Conservation (phyloP, 2,329 filamentous ascomycete species). For the Penicillium brasilianum region DNA sequence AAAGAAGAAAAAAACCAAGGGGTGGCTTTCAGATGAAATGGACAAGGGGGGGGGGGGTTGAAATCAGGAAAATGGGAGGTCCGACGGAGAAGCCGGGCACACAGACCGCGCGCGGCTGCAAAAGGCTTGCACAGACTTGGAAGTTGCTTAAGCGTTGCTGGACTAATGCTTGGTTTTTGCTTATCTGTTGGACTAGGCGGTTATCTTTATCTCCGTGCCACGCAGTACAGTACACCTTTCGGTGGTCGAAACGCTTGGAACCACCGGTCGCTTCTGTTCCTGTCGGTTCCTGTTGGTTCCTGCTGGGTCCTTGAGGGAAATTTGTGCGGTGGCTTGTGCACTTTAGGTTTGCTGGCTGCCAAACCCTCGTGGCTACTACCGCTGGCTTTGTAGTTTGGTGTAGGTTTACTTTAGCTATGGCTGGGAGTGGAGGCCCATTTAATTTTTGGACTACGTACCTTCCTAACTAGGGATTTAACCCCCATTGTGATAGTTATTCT, state of each 20-base stretch:
- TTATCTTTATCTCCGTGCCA: background rate
- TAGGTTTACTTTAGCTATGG: slow-evolving; percentile 4
- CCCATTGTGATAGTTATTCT: background rate
- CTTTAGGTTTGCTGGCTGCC: background rate
- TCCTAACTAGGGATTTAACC: background rate
- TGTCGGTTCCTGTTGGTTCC: background rate
- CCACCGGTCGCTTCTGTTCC: background rate
- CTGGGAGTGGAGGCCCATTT: background rate
- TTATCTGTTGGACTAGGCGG: background rate
- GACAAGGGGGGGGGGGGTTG: too few relatives aligned
- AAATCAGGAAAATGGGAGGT: too few relatives aligned
- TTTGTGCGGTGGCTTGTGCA: background rate
- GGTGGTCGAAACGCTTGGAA: background rate
- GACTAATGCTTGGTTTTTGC: background rate
- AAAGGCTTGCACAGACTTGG: slow-evolving; percentile 7
- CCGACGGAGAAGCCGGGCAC: slow-evolving; percentile 11
- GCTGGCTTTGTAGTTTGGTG: background rate
- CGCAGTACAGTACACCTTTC: too few relatives aligned
- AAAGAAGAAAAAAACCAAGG: too few relatives aligned
- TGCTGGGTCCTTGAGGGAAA: background rate
- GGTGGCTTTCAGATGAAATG: background rate
- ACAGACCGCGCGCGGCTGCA: slow-evolving; percentile 6
- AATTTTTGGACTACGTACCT: background rate
- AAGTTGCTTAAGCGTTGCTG: slow-evolving; percentile 12
- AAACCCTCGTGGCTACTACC: background rate